A percentile compares a stretch with the other conserved stretches of the same genome.
Evolutionary conservation across 2,329 filamentous ascomycete genomes (phyloP).

Genomic region (Epichloe amarillans): DNA sequence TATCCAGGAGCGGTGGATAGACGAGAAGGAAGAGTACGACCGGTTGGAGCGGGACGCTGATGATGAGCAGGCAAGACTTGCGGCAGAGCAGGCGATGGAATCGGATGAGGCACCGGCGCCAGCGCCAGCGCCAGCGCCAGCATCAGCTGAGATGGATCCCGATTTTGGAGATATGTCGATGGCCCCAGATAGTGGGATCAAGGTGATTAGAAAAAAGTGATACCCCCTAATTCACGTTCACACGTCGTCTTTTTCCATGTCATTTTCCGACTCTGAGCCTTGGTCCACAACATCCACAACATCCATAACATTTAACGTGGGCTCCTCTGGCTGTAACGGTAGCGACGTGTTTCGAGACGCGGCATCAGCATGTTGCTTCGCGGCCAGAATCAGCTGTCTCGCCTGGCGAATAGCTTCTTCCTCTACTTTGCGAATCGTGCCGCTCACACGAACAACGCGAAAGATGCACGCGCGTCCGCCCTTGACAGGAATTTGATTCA

Average conservation of each 20-base stretch:
- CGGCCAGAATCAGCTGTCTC: conserved; percentile 55
- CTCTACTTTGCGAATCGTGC: conserved; percentile 85
- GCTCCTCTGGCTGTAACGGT: conserved; percentile 16
- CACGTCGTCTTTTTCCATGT: conserved; percentile 29
- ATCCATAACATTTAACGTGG: conserved; percentile 29
- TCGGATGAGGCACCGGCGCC: conserved; percentile 17
- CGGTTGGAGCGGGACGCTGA: conserved; percentile 60
- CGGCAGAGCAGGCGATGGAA: conserved; percentile 25
- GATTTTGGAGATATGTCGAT: conserved; percentile 40
- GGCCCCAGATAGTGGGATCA: conserved; percentile 51
- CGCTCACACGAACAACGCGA: conserved; percentile 74
- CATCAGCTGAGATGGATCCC: conserved; percentile 22
- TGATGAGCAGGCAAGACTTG: conserved; percentile 55
- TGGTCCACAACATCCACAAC: conserved; percentile 25
- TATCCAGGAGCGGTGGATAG: conserved; percentile 92
- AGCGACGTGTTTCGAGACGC: conserved; percentile 9
- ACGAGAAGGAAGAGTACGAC: conserved; percentile 79
- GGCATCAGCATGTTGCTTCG: conserved; percentile 30
- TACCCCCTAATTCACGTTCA: conserved; percentile 21
- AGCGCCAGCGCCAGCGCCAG: conserved; percentile 7
- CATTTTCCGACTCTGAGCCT: conserved; percentile 27
- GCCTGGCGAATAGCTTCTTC: conserved; percentile 76
- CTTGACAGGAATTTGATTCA: conserved; percentile 52
- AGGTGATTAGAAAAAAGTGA: conserved; percentile 53
- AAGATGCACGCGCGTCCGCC: conserved; percentile 59